phyloP scores from a whole-genome alignment of 371 early-diverging fungal genomes.

The Umbelopsis sp. region DNA sequence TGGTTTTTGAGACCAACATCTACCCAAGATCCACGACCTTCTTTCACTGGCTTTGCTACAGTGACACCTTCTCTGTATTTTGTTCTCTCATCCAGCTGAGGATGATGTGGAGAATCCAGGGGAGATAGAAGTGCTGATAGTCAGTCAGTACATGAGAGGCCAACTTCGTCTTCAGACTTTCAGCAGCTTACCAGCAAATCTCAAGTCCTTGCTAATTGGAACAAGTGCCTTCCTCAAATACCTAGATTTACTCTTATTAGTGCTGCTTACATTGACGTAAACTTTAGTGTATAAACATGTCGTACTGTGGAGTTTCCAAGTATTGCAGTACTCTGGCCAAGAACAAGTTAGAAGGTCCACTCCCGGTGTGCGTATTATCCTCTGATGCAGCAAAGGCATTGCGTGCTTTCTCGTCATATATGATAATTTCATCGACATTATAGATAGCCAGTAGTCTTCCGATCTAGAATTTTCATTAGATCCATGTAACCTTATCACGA shows the following conservation, averaged over 20 bases:
- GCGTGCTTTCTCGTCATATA: constrained; percentile 61
- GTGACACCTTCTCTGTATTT: constrained; percentile 73
- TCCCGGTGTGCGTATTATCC: constrained; percentile 28
- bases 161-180: background rate
- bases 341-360: constrained; percentile 60
- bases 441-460: constrained; percentile 67
- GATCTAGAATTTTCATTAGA: constrained; percentile 37
- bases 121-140: constrained; percentile 67
- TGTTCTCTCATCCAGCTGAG: constrained; percentile 60
- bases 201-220: constrained; percentile 73
- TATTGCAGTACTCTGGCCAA: constrained; percentile 69
- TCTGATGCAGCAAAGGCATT: constrained; percentile 2
- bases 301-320: constrained; percentile 69
- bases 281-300: too few relatives aligned
- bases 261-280: too few relatives aligned
- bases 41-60: constrained; percentile 47
- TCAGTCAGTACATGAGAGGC: background rate
- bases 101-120: constrained; percentile 76
- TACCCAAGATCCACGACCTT: constrained; percentile 57
- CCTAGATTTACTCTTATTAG: constrained; percentile 24
- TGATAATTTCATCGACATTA: constrained; percentile 73
- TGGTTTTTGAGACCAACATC: constrained; percentile 66
- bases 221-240: constrained; percentile 70
- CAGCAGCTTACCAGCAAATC: constrained; percentile 55
- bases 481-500: background rate